Percentiles rank a stretch among this genome's conserved stretches.
phyloP scores from a whole-genome alignment of 148 eudicot genomes.

The Silene conica region DNA sequence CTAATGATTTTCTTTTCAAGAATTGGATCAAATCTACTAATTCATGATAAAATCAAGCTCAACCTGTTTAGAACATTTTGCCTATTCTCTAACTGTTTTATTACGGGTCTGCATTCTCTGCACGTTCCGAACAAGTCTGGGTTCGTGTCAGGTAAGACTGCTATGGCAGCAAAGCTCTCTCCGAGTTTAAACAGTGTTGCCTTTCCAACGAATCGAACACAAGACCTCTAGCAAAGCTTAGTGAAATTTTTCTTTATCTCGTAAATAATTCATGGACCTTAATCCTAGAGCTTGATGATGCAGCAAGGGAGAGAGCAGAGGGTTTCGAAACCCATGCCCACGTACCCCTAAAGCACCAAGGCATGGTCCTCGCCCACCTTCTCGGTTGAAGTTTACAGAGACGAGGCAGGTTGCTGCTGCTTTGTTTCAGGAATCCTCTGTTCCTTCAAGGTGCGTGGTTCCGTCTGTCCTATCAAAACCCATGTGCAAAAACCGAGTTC shows the following conservation, averaged over 20 bases:
- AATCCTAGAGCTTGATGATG: conserved; percentile 10
- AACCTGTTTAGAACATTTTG: too few species aligned
- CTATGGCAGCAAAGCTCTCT: too few species aligned
- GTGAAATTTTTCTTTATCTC: too few species aligned
- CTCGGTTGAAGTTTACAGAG: conserved; percentile 69
- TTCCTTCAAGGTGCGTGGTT: conserved; percentile 65
- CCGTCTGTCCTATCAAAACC: conserved; percentile 77
- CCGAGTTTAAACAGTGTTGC: too few species aligned
- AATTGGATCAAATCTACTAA: too few species aligned
- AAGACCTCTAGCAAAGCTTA: not conserved
- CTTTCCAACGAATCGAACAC: not conserved
- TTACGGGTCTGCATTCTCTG: too few species aligned
- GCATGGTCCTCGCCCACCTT: conserved; percentile 88
- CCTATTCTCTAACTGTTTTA: too few species aligned
- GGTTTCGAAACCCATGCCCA: conserved; percentile 43
- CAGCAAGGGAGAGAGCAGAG: conserved; percentile 68
- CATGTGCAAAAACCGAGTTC: conserved; percentile 68
- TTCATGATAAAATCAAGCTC: too few species aligned
- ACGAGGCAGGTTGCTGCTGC: conserved; percentile 87
- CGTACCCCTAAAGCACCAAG: conserved; percentile 95
- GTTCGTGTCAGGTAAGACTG: too few species aligned
- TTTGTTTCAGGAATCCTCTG: conserved; percentile 77
- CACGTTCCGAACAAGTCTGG: too few species aligned
- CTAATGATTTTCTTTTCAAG: too few species aligned
- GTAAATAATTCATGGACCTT: not conserved